A percentile compares a stretch with the other conserved stretches of the same genome.
Conservation (phyloP, 2,329 filamentous ascomycete genomes). For the Metarhizium robertsii region DNA sequence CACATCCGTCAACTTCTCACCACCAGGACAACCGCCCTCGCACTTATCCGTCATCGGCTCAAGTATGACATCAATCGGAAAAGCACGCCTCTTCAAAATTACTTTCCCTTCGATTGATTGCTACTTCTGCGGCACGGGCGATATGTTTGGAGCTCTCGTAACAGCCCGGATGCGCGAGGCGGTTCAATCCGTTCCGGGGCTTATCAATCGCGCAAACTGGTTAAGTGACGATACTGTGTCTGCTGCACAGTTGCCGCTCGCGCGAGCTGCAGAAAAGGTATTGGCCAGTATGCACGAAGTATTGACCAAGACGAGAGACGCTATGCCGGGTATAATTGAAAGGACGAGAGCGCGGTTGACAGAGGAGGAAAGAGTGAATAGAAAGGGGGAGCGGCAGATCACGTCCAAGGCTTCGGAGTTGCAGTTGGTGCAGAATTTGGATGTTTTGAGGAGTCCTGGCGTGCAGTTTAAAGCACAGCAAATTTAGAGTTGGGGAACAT, state of each 20-base stretch:
- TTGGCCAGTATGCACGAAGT: constrained; percentile 89
- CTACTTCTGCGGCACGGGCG: constrained; percentile 93
- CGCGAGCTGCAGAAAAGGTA: constrained; percentile 75
- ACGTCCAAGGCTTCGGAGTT: constrained; percentile 83
- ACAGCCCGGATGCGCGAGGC: constrained; percentile 83
- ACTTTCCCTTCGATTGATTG: constrained; percentile 80
- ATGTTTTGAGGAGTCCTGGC: constrained; percentile 56
- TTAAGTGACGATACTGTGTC: constrained; percentile 62
- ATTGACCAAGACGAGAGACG: constrained; percentile 57
- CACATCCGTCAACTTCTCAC: constrained; percentile 70
- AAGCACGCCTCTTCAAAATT: constrained; percentile 78
- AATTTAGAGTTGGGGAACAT: constrained; percentile 18
- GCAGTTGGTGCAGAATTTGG: constrained; percentile 66
- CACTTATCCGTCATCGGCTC: constrained; percentile 70
- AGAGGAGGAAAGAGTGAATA: constrained; percentile 34
- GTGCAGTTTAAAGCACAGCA: constrained; percentile 51
- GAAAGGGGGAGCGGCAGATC: constrained; percentile 55
- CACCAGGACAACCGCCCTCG: constrained; percentile 36
- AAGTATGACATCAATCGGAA: constrained; percentile 52
- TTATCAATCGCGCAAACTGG: constrained; percentile 58
- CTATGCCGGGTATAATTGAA: constrained; percentile 45
- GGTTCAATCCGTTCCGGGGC: constrained; percentile 35
- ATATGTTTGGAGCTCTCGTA: constrained; percentile 95
- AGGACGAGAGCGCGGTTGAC: constrained; percentile 32
- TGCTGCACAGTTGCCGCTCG: constrained; percentile 67